Percentiles rank a stretch among this genome's conserved stretches.
phyloP scores from a whole-genome alignment of 2,329 filamentous ascomycete genomes.

The Fusarium sp. region DNA sequence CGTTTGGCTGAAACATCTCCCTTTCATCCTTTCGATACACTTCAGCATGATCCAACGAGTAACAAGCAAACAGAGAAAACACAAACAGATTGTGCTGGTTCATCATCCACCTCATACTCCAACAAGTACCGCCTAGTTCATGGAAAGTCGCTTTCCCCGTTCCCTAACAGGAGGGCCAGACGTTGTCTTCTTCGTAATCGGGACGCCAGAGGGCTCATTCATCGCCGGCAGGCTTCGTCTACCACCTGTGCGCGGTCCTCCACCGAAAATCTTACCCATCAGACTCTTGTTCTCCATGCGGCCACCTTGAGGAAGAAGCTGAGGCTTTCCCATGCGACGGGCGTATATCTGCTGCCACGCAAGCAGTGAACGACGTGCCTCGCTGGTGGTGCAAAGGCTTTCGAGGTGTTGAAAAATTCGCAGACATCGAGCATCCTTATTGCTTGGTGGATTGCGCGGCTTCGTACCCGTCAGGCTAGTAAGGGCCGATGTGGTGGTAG shows the following conservation, averaged over 20 bases:
- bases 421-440: constrained; percentile 59
- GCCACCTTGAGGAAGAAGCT: constrained; percentile 58
- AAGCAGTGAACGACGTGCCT: constrained; percentile 63
- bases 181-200: constrained; percentile 25
- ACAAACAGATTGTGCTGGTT: not conserved
- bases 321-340: constrained; percentile 54
- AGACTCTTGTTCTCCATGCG: constrained; percentile 51
- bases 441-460: constrained; percentile 14
- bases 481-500: constrained; percentile 54
- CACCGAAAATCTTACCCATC: constrained; percentile 51
- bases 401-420: constrained; percentile 65
- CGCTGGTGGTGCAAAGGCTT: constrained; percentile 61
- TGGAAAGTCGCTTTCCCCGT: constrained; percentile 36
- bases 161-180: not conserved
- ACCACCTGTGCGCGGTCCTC: constrained; percentile 35
- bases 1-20: constrained; percentile 8
- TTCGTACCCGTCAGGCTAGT: constrained; percentile 42
- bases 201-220: constrained; percentile 16
- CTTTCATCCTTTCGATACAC: constrained; percentile 16
- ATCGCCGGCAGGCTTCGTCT: constrained; percentile 42
- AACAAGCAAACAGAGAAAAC: constrained; percentile 2
- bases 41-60: constrained; percentile 8
- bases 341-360: constrained; percentile 67
- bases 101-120: not conserved
- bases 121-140: constrained; percentile 25